Conservation (phyloP, 2,329 filamentous ascomycete genomes). For the Alternaria sp. region DNA sequence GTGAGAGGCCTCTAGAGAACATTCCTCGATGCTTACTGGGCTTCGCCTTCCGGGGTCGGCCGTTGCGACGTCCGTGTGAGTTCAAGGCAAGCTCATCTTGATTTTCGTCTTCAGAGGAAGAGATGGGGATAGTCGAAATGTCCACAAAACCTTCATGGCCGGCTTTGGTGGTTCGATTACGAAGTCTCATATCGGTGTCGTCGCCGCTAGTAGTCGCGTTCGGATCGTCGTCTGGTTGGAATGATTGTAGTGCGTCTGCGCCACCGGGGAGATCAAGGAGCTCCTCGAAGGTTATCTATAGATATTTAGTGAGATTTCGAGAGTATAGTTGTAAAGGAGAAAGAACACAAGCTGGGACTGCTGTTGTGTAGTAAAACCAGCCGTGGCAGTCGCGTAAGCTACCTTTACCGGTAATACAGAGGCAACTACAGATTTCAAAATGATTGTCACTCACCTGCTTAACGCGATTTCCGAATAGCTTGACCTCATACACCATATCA, state of each 20-base stretch:
- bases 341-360: not conserved
- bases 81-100: constrained; percentile 25
- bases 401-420: constrained; percentile 11
- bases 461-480: constrained; percentile 52
- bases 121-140: constrained; percentile 40
- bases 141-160: constrained; percentile 40
- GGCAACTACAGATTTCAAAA: not conserved
- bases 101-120: constrained; percentile 44
- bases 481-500: constrained; percentile 53
- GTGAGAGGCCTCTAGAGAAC: constrained; percentile 29
- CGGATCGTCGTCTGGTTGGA: constrained; percentile 42
- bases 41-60: constrained; percentile 22
- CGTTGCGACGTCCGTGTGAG: constrained; percentile 26
- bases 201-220: constrained; percentile 24
- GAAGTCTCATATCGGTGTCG: constrained; percentile 38
- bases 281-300: constrained; percentile 57
- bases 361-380: constrained; percentile 5
- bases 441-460: constrained; percentile 52
- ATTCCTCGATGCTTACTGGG: constrained; percentile 17
- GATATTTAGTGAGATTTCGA: constrained; percentile 9
- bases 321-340: not conserved
- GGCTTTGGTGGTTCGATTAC: constrained; percentile 25
- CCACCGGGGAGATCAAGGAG: constrained; percentile 59
- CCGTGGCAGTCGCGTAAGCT: not conserved
- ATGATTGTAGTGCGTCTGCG: constrained; percentile 55